A percentile compares a stretch with the other conserved stretches of the same genome.
phyloP scores from a whole-genome alignment of 768 basidiomycete species.

The Lactifluus hygrophoroides region DNA sequence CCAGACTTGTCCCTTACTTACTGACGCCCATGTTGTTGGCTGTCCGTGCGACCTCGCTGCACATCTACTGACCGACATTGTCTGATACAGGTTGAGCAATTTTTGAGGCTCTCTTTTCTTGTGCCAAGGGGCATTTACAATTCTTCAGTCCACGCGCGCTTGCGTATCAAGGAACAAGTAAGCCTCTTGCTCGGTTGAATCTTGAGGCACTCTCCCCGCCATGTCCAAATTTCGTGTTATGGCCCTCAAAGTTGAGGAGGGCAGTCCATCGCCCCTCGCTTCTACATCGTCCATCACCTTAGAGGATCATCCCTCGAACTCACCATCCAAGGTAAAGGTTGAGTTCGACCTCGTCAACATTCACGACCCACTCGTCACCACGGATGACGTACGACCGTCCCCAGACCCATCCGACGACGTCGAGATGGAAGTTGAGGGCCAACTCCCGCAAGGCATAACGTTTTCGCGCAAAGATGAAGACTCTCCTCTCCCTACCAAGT shows the following conservation, averaged over 20 bases:
- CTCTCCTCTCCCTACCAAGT: constrained; percentile 22
- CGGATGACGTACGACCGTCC: constrained; percentile 22
- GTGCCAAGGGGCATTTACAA: background rate
- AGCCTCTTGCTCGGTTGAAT: constrained; percentile 5
- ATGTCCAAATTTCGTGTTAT: constrained; percentile 18
- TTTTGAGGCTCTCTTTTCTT: constrained; percentile 6
- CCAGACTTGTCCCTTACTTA: background rate
- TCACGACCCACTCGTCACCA: constrained; percentile 12
- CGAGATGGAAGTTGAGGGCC: constrained; percentile 23
- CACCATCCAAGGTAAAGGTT: constrained; percentile 4
- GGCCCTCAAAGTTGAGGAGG: constrained; percentile 15
- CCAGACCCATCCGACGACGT: constrained; percentile 25
- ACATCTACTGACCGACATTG: constrained; percentile 10
- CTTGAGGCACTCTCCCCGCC: background rate
- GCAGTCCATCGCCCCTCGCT: constrained; percentile 5
- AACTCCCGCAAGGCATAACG: constrained; percentile 6
- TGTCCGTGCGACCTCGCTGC: background rate
- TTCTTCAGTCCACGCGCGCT: constrained; percentile 3
- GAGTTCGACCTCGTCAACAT: constrained; percentile 10
- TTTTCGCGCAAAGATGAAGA: constrained; percentile 28
- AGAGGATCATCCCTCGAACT: constrained; percentile 7
- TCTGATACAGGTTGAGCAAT: constrained; percentile 16
- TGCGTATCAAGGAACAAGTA: background rate
- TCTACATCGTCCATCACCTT: constrained; percentile 17
- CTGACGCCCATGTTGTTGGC: constrained; percentile 14